Evolutionary conservation across 768 basidiomycete genomes (phyloP), one percentile per base, ranked within the genome.

Genomic region (Podaxis sp.): DNA sequence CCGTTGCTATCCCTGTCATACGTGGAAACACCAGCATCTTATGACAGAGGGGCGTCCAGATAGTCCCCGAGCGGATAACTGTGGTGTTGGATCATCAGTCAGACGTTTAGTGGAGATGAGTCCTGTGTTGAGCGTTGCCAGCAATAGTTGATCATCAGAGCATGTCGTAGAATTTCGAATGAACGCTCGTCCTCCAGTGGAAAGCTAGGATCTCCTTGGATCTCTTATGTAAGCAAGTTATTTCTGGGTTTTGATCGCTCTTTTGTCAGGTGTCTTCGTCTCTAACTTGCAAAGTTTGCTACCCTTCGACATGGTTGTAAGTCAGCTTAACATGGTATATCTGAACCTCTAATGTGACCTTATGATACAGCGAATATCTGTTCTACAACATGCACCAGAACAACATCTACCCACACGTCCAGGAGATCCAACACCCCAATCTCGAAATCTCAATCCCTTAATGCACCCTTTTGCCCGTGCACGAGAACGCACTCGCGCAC

Each of bases 381-480:
- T 94, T 28, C 81, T 95, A 1, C 91, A 95, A 69, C 93, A 93
- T 85, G 88, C 87, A 13, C 88, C 88, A 3, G 83, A 88, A 33
- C 75, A 79, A 1, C 91, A 94, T 75, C 77, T 94, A 3, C 91
- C 94, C 12, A 74, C 79, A 36, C 82, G 91, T 13, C 87, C 84
- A 10, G 92, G 94, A 24, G 92, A 95, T 69, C 90, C 93, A 13
- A 91, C 91, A 0, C 96, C 96, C 0, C 87, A 87, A 2, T 91
- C 91, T 7, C 84, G 97, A 57, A 99, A 99, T 75, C 84, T 99
- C 49, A 89, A 98, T 72, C 95, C 96, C 0, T 79, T 94, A n/a
- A 87, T 94, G 76, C 97, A 99, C 70, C 97, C 97, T 2, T 98
- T 99, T 73, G 83, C 95, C 0, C 88, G 91, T 22, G 91, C 95